Conservation (phyloP, 208 protist species). For the Trypanosoma vivax region DNA sequence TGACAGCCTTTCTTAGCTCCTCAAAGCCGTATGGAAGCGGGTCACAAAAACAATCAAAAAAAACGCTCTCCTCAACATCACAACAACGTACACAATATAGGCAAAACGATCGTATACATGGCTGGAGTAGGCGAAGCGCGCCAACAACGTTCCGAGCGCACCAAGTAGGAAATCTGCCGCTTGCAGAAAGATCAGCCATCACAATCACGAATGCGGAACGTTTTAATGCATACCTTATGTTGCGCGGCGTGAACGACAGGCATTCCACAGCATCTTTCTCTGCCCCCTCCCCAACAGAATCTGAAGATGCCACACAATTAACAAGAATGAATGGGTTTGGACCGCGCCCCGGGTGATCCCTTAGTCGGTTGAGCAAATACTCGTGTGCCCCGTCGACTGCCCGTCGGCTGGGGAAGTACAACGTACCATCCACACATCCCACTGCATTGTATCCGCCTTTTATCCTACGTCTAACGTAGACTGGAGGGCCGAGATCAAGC, state of each 20-base stretch:
- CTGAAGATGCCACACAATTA: background rate
- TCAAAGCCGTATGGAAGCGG: slow-evolving; percentile 15
- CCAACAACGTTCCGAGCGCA: slow-evolving; percentile 52
- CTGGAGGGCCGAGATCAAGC: slow-evolving; percentile 31
- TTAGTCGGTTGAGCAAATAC: slow-evolving; percentile 21
- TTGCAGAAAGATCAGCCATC: slow-evolving; percentile 34
- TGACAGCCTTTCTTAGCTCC: background rate
- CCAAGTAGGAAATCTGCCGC: slow-evolving; percentile 26
- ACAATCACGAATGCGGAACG: slow-evolving; percentile 18
- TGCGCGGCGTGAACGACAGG: slow-evolving; percentile 17
- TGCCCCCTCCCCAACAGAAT: background rate
- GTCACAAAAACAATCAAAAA: slow-evolving; percentile 34
- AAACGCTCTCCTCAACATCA: slow-evolving; percentile 23
- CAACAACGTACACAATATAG: slow-evolving; percentile 46
- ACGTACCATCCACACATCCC: slow-evolving; percentile 12
- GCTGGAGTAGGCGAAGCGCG: slow-evolving; percentile 36
- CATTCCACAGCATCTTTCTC: slow-evolving; percentile 15
- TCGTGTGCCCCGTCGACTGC: slow-evolving; percentile 19
- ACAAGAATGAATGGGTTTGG: slow-evolving; percentile 46
- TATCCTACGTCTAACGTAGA: slow-evolving; percentile 12
- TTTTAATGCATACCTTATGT: background rate
- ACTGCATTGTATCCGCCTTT: slow-evolving; percentile 6
- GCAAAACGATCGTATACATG: slow-evolving; percentile 23
- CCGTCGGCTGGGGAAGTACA: slow-evolving; percentile 10
- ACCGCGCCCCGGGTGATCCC: slow-evolving; percentile 19